These are phyloP conservation scores for Eucalyptus curtisii DNA, from an alignment of 345 rosid species.

Conservation along the genomic window DNA sequence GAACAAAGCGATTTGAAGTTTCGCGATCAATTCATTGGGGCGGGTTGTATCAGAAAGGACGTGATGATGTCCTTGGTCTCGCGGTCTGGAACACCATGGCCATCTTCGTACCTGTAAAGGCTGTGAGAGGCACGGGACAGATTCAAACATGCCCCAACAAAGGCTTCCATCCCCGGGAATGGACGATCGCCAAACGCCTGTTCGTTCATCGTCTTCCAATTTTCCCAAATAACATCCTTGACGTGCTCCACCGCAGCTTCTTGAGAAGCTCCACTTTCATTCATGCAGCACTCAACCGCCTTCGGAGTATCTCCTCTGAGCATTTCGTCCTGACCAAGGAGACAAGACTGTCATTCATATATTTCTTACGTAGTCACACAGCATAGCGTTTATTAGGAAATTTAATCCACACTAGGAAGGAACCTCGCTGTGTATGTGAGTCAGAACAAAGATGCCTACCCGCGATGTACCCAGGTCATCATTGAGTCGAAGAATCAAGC, in stretches of 20 bases:
- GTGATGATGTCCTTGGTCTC: background rate
- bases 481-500: background rate
- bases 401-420: background rate
- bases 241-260: background rate
- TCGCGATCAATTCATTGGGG: background rate
- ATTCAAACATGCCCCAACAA: background rate
- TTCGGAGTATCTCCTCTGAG: constrained; percentile 7
- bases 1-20: background rate
- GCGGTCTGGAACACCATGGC: background rate
- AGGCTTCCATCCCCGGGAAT: background rate
- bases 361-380: background rate
- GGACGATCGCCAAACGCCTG: background rate
- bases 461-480: constrained; percentile 1
- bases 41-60: background rate
- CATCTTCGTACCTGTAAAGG: constrained; percentile 6
- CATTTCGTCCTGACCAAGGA: background rate
- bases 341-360: background rate
- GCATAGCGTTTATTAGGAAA: background rate
- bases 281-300: constrained; percentile 4
- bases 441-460: background rate
- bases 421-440: background rate
- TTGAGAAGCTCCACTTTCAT: background rate
- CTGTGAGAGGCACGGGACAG: background rate
- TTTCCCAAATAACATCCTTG: background rate
- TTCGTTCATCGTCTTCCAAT: constrained; percentile 9